Conservation (phyloP, 2,329 filamentous ascomycete species). For the Onygena corvina region DNA sequence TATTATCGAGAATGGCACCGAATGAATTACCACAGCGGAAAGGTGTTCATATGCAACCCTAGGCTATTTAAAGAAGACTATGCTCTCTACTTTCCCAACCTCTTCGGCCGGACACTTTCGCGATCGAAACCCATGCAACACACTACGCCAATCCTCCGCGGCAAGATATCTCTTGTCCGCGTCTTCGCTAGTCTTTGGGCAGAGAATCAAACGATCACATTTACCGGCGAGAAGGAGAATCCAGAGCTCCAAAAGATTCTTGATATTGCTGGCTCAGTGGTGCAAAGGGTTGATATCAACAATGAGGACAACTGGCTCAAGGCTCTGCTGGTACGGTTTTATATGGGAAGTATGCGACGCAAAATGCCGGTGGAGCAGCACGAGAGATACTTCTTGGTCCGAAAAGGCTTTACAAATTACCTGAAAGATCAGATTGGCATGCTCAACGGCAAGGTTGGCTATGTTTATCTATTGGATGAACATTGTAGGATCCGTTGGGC, state of each 20-base stretch:
- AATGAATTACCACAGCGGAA: slow-evolving; percentile 69
- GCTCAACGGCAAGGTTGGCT: slow-evolving; percentile 84
- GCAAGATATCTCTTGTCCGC: slow-evolving; percentile 64
- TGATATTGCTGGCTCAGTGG: slow-evolving; percentile 38
- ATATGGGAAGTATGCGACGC: slow-evolving; percentile 40
- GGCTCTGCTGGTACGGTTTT: slow-evolving; percentile 44
- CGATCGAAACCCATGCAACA: slow-evolving; percentile 46
- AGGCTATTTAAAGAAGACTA: slow-evolving; percentile 71
- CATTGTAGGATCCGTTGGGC: slow-evolving; percentile 90
- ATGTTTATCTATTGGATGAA: slow-evolving; percentile 80
- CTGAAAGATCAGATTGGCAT: slow-evolving; percentile 52
- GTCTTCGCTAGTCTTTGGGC: slow-evolving; percentile 80
- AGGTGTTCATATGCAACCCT: slow-evolving; percentile 77
- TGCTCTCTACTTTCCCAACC: slow-evolving; percentile 87
- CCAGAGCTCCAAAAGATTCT: slow-evolving; percentile 55
- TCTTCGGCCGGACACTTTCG: slow-evolving; percentile 65
- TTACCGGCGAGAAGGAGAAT: slow-evolving; percentile 55
- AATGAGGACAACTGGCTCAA: slow-evolving; percentile 67
- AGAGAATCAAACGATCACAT: slow-evolving; percentile 63
- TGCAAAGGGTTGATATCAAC: slow-evolving; percentile 78
- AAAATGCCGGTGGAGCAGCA: slow-evolving; percentile 41
- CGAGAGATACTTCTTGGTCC: slow-evolving; percentile 48
- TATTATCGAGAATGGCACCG: slow-evolving; percentile 96
- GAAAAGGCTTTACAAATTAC: slow-evolving; percentile 44
- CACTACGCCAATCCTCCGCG: slow-evolving; percentile 63